Evolutionary conservation across 441 rosid species (phyloP).

Genomic region (Rhodomyrtus psidioides): DNA sequence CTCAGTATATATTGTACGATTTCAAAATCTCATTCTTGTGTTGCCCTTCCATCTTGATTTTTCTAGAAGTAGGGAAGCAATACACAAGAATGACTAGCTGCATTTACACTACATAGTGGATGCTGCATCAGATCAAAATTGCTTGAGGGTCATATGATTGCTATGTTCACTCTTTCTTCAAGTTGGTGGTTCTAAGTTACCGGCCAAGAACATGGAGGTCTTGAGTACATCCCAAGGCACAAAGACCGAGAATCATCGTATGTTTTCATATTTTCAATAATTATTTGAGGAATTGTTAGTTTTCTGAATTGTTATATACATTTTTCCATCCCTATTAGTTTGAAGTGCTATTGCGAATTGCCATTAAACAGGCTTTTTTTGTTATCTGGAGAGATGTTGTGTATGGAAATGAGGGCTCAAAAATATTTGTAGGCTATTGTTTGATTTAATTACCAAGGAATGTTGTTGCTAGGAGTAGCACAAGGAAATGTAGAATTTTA

Average conservation of each 20-base stretch:
- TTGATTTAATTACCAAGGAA: not conserved
- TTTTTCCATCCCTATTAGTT: not conserved
- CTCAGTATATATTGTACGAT: not conserved
- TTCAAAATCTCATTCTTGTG: not conserved
- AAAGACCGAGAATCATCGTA: not conserved
- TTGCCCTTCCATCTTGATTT: not conserved
- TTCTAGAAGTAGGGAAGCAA: not conserved
- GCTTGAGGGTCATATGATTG: not conserved
- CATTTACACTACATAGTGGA: not conserved
- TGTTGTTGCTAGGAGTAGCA: not conserved
- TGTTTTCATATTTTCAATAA: not conserved
- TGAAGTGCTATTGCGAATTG: not conserved
- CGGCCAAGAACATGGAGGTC: not conserved
- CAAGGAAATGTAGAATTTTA: not conserved
- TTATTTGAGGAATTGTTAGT: not conserved
- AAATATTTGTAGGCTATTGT: not conserved
- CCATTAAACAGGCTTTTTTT: not conserved
- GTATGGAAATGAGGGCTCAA: not conserved
- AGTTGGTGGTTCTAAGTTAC: not conserved
- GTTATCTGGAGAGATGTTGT: not conserved
- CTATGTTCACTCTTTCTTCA: not conserved
- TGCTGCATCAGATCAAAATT: not conserved
- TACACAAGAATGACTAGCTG: not conserved
- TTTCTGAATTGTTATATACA: not conserved
- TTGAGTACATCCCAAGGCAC: not conserved